Evolutionary conservation across 495 filamentous ascomycete genomes (phyloP), one percentile per base, ranked within the genome.

Genomic region (Trichoderma virens): DNA sequence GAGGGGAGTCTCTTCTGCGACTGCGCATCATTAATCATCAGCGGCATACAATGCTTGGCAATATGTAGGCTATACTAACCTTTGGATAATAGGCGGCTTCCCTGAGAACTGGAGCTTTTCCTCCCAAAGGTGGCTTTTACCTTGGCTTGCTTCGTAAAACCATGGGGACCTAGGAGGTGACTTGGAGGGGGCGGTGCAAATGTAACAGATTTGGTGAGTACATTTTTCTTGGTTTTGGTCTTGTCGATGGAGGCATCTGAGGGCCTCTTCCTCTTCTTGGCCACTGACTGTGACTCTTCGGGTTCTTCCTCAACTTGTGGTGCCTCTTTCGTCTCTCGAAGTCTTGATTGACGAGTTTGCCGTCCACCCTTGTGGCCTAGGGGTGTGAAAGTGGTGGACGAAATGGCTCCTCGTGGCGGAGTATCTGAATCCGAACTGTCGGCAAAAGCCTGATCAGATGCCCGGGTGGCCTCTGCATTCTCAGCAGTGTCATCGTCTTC

Each of bases 341-440:
- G 3, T 61, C 5, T 27, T 20, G 31, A 31, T 61, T 25, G 59
- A 38, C 30, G 59, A 23, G 5, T 11, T 39, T 45, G 23, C 5
- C 61, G 18, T 31, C 16, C 9, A 8, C 13, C 14, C 2, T 47
- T 18, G 8, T 23, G 27, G 6, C 23, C 23, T 25, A 14, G 41
- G 3, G 39, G 16, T 18, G 23, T 43, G 35, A 63, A 63, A 1
- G 6, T 63, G 38, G 61, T 63, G 1, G 27, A 23, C 16, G 5
- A 6, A 20, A 63, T 63, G 14, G 11, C 41, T 51, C 61, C 39
- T 16, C 61, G 61, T 31, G 41, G 25, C 7, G 39, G 61, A 6
- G 9, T 41, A 8, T 63, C 61, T 20, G 27, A 28, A 20, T 63
- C 61, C 6, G 39, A 63, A 41, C 39, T 51, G 20, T 30, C 61